Evolutionary conservation across 1,284 basidiomycete species (phyloP).

Genomic region (Heterobasidion occidentale): DNA sequence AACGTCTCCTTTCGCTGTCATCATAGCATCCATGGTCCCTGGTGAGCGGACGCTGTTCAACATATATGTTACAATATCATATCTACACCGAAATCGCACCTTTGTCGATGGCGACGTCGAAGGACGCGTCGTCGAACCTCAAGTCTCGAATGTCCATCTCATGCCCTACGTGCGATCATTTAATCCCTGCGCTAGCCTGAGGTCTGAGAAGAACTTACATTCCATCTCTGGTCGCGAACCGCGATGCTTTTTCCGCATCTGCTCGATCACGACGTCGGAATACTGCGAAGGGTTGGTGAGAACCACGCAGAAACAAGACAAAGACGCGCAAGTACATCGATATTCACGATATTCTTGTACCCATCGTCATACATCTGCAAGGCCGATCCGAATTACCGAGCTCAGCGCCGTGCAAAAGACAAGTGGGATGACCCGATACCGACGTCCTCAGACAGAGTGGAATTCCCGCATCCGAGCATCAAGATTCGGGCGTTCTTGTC

Average conservation of each 20-base stretch:
- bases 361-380: slow-evolving; percentile 86
- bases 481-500: slow-evolving; percentile 62
- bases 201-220: slow-evolving; percentile 39
- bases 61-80: not conserved
- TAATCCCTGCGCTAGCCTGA: too few species aligned
- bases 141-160: slow-evolving; percentile 85
- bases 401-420: not conserved
- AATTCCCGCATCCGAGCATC: slow-evolving; percentile 92
- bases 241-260: slow-evolving; percentile 64
- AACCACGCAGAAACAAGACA: not conserved
- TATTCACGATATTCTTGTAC: slow-evolving; percentile 77
- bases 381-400: not conserved
- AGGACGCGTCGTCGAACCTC: slow-evolving; percentile 55
- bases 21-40: slow-evolving; percentile 93
- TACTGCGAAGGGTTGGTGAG: slow-evolving; percentile 40
- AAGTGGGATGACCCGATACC: slow-evolving; percentile 7
- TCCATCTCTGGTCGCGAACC: slow-evolving; percentile 61
- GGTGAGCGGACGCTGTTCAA: not conserved
- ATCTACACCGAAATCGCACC: slow-evolving; percentile 29
- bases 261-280: slow-evolving; percentile 72
- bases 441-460: slow-evolving; percentile 70
- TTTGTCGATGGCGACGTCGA: slow-evolving; percentile 90
- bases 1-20: slow-evolving; percentile 82
- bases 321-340: slow-evolving; percentile 53
- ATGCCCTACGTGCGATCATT: slow-evolving; percentile 46